A percentile compares a stretch with the other conserved stretches of the same genome.
phyloP scores from a whole-genome alignment of 2,329 filamentous ascomycete genomes.

The Ilyonectria mors-panacis region DNA sequence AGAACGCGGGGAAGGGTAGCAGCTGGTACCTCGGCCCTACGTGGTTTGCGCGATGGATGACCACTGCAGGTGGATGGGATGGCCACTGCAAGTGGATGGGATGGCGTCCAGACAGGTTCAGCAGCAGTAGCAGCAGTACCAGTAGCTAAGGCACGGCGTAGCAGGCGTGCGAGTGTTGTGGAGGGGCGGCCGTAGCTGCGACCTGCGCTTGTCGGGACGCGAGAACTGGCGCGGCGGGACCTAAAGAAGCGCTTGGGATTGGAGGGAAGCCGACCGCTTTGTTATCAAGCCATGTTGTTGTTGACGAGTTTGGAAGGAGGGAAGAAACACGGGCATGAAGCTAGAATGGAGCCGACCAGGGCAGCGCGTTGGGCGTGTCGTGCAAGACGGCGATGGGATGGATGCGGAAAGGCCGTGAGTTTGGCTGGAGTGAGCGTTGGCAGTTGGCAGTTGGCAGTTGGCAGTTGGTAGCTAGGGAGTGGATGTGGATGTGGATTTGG shows the following conservation, averaged over 20 bases:
- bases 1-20: constrained; percentile 33
- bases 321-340: constrained; percentile 1
- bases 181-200: constrained; percentile 42
- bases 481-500: constrained; percentile 1
- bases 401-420: background rate
- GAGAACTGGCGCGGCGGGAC: constrained; percentile 40
- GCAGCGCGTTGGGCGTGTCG: constrained; percentile 11
- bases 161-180: constrained; percentile 21
- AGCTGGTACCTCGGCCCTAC: constrained; percentile 28
- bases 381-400: constrained; percentile 6
- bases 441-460: background rate
- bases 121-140: background rate
- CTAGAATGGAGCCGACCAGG: constrained; percentile 10
- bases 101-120: constrained; percentile 1
- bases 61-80: constrained; percentile 9
- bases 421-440: background rate
- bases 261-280: constrained; percentile 15
- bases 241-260: constrained; percentile 40
- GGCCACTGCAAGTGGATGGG: no score
- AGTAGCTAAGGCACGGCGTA: background rate
- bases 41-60: constrained; percentile 2
- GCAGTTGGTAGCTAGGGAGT: background rate
- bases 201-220: constrained; percentile 48
- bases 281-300: constrained; percentile 4
- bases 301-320: constrained; percentile 18